Base-by-base conservation (phyloP, 176 grass and related monocot species). In the Avena sativa region DNA sequence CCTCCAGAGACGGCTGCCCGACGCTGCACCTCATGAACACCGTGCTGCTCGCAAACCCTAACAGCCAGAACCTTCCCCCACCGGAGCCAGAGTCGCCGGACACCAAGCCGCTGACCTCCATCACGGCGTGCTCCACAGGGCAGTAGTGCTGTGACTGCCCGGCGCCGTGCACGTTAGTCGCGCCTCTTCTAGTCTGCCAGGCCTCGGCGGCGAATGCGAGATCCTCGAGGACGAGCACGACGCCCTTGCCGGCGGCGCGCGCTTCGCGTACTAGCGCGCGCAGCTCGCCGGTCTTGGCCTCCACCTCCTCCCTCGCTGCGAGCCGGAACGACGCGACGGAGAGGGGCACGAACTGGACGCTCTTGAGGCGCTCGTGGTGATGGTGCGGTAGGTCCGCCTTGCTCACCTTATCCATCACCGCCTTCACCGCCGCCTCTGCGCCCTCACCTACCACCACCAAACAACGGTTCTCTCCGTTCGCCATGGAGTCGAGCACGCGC, bases 391-490 rank as follows among this genome's bases (percentile, higher is more conserved):
- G 90, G 81, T 98, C 88, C 0, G 50, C 92, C 46, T 91, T 98
- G 78, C 89, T 88, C 16, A 95, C 91, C 68, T 79, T 84, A 76
- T 98, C 88, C 96, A 98, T 95, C 53, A 98, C 93, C 50, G 85
- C 81, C 75, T 81, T 91, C 78, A 94, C 86, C 10, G 79, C 79
- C 2, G 85, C 6, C 19, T 87, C 43, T 3, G 81, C 59, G 47
- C 86, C 71, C 86, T 90, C 92, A 14, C 89, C 90, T 56, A 95
- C 92, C 36, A 92, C 82, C 8, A 95, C 91, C 50, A 93, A 69
- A 53, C 80, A 77, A 38, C 85, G 79, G 56, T 78, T 84, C 36
- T n/a, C 23, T 44, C 88, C 89, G 46, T 84, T 84, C 59, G 86
- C 84, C 74, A 98, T 86, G 72, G 79, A 86, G 67, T 98, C 90